Evolutionary conservation across 768 basidiomycete species (phyloP).

Genomic region (Tricholoma sp.): DNA sequence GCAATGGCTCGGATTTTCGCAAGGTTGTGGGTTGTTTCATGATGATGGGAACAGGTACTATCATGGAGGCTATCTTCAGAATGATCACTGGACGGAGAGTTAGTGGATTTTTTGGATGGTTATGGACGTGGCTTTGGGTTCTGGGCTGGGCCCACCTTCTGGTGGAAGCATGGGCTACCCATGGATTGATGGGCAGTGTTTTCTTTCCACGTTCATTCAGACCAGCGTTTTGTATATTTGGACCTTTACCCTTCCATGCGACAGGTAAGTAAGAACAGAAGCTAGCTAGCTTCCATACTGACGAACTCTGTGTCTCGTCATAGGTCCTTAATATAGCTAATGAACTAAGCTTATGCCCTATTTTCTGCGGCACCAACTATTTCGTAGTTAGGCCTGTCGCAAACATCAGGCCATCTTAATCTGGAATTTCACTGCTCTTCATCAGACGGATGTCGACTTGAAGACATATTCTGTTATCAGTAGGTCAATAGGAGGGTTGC

Average conservation of each 20-base stretch:
- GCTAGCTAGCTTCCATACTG: too few relatives aligned
- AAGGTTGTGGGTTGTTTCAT: conserved; percentile 49
- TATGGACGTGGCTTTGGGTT: conserved; percentile 50
- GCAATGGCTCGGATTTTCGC: conserved; percentile 41
- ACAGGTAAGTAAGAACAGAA: too few relatives aligned
- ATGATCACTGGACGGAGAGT: conserved; percentile 39
- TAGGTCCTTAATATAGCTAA: too few relatives aligned
- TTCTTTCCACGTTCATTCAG: conserved; percentile 32
- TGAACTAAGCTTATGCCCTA: too few relatives aligned
- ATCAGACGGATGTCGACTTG: too few relatives aligned
- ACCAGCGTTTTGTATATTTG: conserved; percentile 26
- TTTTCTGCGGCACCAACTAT: too few relatives aligned
- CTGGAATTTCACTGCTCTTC: too few relatives aligned
- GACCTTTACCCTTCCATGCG: conserved; percentile 5
- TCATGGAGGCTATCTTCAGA: conserved; percentile 46
- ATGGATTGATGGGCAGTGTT: conserved; percentile 35
- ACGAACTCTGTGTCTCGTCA: too few relatives aligned
- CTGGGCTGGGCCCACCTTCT: conserved; percentile 42
- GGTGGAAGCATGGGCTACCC: conserved; percentile 45
- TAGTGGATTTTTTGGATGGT: conserved; percentile 40
- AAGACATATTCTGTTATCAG: too few relatives aligned
- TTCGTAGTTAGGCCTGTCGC: too few relatives aligned
- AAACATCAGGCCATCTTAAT: too few relatives aligned
- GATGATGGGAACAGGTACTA: conserved; percentile 47
- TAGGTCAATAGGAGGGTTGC: too few relatives aligned